Evolutionary conservation across 805 yeast genomes (phyloP).

Genomic region (Sungouiozyma intestinalis): DNA sequence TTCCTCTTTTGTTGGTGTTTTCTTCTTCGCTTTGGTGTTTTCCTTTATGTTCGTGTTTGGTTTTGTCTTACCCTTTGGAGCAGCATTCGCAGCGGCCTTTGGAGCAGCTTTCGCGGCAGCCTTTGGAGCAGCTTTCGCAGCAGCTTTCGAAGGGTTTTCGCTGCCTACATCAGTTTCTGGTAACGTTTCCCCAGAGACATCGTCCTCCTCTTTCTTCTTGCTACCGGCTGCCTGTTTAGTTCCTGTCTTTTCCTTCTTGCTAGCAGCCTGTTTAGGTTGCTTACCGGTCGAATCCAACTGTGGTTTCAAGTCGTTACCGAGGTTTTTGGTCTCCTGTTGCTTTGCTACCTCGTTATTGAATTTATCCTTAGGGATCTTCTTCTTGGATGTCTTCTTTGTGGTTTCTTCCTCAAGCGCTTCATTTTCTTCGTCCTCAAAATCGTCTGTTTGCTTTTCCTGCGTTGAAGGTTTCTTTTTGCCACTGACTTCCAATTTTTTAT

Average conservation of each 20-base stretch:
- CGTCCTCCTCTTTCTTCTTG: neutral
- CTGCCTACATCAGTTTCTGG: slow-evolving; percentile 5
- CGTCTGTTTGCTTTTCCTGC: slow-evolving; percentile 1
- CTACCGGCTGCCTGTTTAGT: neutral
- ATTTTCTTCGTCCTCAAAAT: slow-evolving; percentile 5
- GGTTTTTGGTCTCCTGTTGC: slow-evolving; percentile 22
- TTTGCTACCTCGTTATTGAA: slow-evolving; percentile 25
- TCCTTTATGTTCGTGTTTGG: neutral
- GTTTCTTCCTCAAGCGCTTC: neutral
- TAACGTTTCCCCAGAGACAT: neutral
- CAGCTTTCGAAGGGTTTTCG: slow-evolving; percentile 2
- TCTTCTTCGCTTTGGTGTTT: neutral
- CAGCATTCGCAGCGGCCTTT: neutral
- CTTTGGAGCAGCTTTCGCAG: slow-evolving; percentile 2
- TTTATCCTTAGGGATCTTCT: slow-evolving; percentile 14
- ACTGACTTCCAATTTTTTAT: slow-evolving; percentile 9
- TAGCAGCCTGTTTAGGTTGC: slow-evolving; percentile 2
- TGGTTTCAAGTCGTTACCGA: slow-evolving; percentile 17
- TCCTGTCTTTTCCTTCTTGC: neutral
- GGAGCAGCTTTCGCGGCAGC: slow-evolving; percentile 1
- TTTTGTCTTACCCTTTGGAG: neutral
- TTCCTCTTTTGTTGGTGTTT: neutral
- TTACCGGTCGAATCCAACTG: slow-evolving; percentile 6
- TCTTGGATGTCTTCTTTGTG: slow-evolving; percentile 1
- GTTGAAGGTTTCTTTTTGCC: slow-evolving; percentile 4